Evolutionary conservation across 192 early-diverging fungal species (phyloP), one percentile per base, ranked within the genome.

Genomic region (Coemansia sp.): DNA sequence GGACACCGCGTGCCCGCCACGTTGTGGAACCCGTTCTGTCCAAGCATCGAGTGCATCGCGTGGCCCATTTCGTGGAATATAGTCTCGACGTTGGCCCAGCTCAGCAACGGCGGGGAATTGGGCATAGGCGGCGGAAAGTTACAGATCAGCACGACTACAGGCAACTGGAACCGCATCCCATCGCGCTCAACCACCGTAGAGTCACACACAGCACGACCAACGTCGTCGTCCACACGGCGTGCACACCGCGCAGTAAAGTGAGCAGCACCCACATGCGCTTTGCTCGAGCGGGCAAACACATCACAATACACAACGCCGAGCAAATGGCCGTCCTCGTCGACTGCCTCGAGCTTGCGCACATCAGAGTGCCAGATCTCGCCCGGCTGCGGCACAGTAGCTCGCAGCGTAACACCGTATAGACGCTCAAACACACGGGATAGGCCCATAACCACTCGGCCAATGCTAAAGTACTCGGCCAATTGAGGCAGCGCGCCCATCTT

Each of bases 61-160:
- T 99, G 97, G 3, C 97, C 97, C 94, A 98, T 97, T 62, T 99
- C 97, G 73, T 99, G 97, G 78, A 97, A 99, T 3, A 98, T 73
- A 0, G 97, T 99, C 70, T 98, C 95, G 24, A 98, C 90, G 66
- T 98, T 94, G 56, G 69, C 71, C 82, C 90, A 86, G 29, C 78
- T 85, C 63, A 99, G 68, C 45, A 94, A 62, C 5, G 85, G 73
- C 4, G 94, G 91, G 14, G 65, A 60, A 12, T 71, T 67, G 32
- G 68, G 49, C 32, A 39, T 62, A 2, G 86, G 83, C 19, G 64
- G 61, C 5, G 85, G 63, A 53, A 92, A 93, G 48, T 90, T 88
- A 64, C 89, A 92, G 13, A 88, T 89, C 50, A 93, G 65, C 0
- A 88, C 92, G 3, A 92, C 84, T 1, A 91, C 78, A 3, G 92